Base-by-base conservation (phyloP, 352 stramenopile genomes). In the Hyaloperonospora brassicae region DNA sequence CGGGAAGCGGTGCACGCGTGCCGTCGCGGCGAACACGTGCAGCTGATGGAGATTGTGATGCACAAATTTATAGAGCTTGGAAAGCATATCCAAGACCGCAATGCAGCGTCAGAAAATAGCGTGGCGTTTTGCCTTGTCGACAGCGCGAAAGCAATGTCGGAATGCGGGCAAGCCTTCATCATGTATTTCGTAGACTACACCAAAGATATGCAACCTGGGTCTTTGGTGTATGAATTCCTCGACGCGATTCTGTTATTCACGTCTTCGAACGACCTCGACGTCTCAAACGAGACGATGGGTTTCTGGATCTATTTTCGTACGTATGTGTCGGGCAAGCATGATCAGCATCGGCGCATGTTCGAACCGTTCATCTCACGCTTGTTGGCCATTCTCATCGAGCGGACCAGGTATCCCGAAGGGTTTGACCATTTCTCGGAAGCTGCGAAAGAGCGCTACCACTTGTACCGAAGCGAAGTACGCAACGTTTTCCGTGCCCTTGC, bases 231-330 rank as follows among this genome's bases (percentile, higher is more conserved):
- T 57, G 76, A 86, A 61, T 89, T 91, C 47, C 52, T 91, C 23
- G 73, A 87, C 7, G 76, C 70, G 13, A 66, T 91, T 21, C 43
- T 91, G 13, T 79, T 68, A 39, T 88, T 89, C 54, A 91, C 81
- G 11, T 67, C 73, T 7, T 34, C 85, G 24, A 72, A 76, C 45
- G 70, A 88, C 50, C 58, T 91, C 25, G 57, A 83, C 7, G 71
- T 81, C 14, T 88, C 81, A 5, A 88, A 88, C 44, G 77, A 83
- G 54, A 91, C 76, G 17, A 91, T 88, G 77, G 71, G 81, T 9
- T 91, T 91, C 27, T 91, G 81, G 81, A 85, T 91, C 57, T 71
- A 85, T 35, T 89, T 91, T 34, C 71, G 79, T 24, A 45, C 58
- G 8, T 91, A 91, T 50, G 61, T 91, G 30, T 87, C 75, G 8